These are phyloP conservation scores for Microbotryum intermedium DNA, from an alignment of 1,284 basidiomycete genomes.

Conservation along the genomic window DNA sequence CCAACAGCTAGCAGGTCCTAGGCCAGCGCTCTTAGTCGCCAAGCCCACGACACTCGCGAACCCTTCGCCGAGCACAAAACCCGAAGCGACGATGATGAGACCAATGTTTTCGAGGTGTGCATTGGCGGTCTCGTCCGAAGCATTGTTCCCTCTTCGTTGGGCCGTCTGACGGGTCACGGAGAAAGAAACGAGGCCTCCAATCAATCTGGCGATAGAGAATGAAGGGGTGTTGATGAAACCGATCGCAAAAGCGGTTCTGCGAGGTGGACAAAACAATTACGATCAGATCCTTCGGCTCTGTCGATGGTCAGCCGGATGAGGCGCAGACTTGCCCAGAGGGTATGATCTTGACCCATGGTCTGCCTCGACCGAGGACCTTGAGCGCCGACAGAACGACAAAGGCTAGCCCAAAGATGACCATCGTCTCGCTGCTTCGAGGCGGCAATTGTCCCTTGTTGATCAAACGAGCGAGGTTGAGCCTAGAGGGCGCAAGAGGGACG, in stretches of 20 bases:
- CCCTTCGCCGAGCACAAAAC: slow-evolving; percentile 88
- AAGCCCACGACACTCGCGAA: slow-evolving; percentile 76
- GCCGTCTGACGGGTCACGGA: slow-evolving; percentile 52
- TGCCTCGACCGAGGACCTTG: slow-evolving; percentile 53
- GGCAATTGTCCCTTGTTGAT: slow-evolving; percentile 74
- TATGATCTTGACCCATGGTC: slow-evolving; percentile 47
- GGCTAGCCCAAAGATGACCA: slow-evolving; percentile 63
- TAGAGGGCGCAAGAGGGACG: slow-evolving; percentile 43
- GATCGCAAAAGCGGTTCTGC: slow-evolving; percentile 46
- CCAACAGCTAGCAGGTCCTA: slow-evolving; percentile 65
- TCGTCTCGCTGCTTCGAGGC: slow-evolving; percentile 64
- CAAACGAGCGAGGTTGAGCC: slow-evolving; percentile 82
- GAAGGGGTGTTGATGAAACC: slow-evolving; percentile 88
- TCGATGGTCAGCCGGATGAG: not conserved
- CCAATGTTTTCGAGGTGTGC: slow-evolving; percentile 49
- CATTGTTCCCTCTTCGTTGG: slow-evolving; percentile 27
- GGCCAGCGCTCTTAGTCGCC: slow-evolving; percentile 61
- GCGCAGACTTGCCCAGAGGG: slow-evolving; percentile 70
- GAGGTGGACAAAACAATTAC: slow-evolving; percentile 19
- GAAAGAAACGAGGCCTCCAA: slow-evolving; percentile 73
- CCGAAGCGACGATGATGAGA: slow-evolving; percentile 81
- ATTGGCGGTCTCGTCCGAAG: slow-evolving; percentile 36
- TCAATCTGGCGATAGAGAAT: slow-evolving; percentile 81
- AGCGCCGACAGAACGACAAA: slow-evolving; percentile 59
- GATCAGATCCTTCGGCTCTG: slow-evolving; percentile 4